Conservation (phyloP, 2,329 filamentous ascomycete genomes). For the Aureobasidium sp. region DNA sequence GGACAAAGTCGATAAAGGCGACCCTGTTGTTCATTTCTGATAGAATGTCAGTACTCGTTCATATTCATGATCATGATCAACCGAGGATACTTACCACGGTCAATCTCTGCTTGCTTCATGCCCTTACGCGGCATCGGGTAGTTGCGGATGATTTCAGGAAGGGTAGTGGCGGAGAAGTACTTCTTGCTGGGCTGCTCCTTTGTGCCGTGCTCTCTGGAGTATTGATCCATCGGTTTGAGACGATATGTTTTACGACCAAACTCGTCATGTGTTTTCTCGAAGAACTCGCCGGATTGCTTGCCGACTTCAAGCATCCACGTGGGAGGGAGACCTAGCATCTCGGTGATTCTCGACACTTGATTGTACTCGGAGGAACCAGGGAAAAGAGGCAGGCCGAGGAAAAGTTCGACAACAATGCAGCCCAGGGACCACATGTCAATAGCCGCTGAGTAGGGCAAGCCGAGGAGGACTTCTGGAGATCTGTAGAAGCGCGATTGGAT, state of each 20-base stretch:
- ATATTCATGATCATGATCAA: not conserved
- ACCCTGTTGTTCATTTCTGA: slow-evolving; percentile 98
- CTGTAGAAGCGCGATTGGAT: slow-evolving; percentile 98
- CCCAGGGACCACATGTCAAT: slow-evolving; percentile 99
- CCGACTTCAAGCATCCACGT: slow-evolving; percentile 99
- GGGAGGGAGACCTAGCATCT: slow-evolving; percentile 93
- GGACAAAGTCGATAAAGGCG: slow-evolving; percentile 96
- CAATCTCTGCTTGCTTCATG: slow-evolving; percentile 96
- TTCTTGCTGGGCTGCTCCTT: slow-evolving; percentile 99
- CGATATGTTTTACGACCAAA: slow-evolving; percentile 86
- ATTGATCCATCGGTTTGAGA: slow-evolving; percentile 96
- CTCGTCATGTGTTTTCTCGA: slow-evolving; percentile 86
- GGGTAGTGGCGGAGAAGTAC: slow-evolving; percentile 89
- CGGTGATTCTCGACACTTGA: slow-evolving; percentile 90
- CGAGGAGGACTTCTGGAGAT: slow-evolving; percentile 91
- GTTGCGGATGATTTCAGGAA: slow-evolving; percentile 94
- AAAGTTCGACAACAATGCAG: slow-evolving; percentile 96
- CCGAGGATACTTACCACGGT: slow-evolving; percentile 61
- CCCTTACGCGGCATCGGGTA: slow-evolving; percentile 99
- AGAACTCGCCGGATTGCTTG: slow-evolving; percentile 95
- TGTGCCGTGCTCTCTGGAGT: slow-evolving; percentile 86
- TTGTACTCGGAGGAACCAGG: slow-evolving; percentile 98
- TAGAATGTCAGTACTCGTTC: not conserved
- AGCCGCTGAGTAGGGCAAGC: slow-evolving; percentile 91
- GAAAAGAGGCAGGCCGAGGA: slow-evolving; percentile 88